These are phyloP conservation scores for Nymphaea colorata DNA, from an alignment of 164 flowering plant genomes.

Conservation along the genomic window DNA sequence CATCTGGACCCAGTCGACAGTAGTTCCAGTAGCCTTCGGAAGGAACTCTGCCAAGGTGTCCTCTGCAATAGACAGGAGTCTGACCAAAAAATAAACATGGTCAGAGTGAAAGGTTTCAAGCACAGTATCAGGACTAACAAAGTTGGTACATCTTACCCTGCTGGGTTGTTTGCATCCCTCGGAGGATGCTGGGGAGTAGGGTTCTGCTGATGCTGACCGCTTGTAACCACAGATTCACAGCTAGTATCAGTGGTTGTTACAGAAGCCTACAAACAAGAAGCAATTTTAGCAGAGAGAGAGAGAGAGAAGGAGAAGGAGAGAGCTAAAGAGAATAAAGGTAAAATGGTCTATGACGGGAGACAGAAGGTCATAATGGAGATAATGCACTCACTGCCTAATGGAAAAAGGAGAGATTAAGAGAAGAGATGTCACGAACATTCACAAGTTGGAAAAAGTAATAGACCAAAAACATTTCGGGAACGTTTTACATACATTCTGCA, in stretches of 20 bases:
- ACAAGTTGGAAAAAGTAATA: no score
- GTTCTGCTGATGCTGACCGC: constrained; percentile 74
- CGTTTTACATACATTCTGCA: constrained; percentile 35
- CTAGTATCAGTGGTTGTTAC: constrained; percentile 43
- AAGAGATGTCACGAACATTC: neutral
- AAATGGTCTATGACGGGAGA: neutral
- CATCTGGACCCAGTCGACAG: constrained; percentile 99
- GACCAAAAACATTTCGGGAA: no score
- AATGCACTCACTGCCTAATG: neutral
- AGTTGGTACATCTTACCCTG: constrained; percentile 32
- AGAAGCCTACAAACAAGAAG: neutral
- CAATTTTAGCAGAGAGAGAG: no score
- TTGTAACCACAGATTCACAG: constrained; percentile 82
- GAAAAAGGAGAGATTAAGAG: neutral
- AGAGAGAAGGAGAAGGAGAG: no score
- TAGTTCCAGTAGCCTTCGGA: constrained; percentile 92
- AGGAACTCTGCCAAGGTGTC: constrained; percentile 97
- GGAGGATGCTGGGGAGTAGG: constrained; percentile 59
- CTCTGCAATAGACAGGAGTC: constrained; percentile 82
- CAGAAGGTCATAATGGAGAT: neutral
- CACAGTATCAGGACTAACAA: neutral
- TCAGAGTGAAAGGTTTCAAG: no score
- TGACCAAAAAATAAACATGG: constrained; percentile 5
- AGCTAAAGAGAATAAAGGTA: no score
- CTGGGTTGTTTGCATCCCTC: constrained; percentile 84